Base-by-base conservation (phyloP, 768 basidiomycete species). In the Lactarius quietus region DNA sequence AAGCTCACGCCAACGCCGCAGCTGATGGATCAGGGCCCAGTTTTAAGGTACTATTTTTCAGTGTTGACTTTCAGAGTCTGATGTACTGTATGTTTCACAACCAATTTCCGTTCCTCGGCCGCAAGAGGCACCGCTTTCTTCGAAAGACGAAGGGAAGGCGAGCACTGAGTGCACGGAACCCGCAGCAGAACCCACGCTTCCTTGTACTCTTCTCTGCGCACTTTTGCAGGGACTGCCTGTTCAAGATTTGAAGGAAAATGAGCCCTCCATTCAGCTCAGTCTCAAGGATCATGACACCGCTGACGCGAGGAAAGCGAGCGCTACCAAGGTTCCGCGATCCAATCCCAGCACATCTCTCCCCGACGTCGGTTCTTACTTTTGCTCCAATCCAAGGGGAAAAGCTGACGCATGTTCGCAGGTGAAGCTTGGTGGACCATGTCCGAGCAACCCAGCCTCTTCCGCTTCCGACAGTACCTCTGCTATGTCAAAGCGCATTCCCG, bases 231-330 rank as follows among this genome's bases (percentile, higher is more conserved):
- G 65, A 20, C 31, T 26, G 35, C 18, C 28, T n/a, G n/a, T n/a
- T 31, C 65, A 54, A 39, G 65, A 66, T 33, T 8, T 54, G 28
- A 56, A 59, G 10, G 65, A 66, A 20, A 0, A 59, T 1, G 57
- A 62, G 31, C 39, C n/a, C 1, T 57, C 65, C 3, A 66, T 66
- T 17, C 36, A 58, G 57, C 65, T 66, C 28, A 66, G 65, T 45
- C 61, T 66, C 8, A 39, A 62, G 52, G 56, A 66, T 35, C 65
- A 57, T 17, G 28, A 62, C n/a, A n/a, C n/a, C 39, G 33, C 39
- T 3, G 57, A 58, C 36, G 52, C 35, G 17, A 66, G 62, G 51
- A 45, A 31, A 18, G 51, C 51, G 7, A n/a, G 33, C 0, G 12
- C 57, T 45, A 17, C 28, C 14, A 61, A 65, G 45, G 55, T 36